Evolutionary conservation across 257 asterid genomes (phyloP).

Genomic region (Solanum bulbocastanum): DNA sequence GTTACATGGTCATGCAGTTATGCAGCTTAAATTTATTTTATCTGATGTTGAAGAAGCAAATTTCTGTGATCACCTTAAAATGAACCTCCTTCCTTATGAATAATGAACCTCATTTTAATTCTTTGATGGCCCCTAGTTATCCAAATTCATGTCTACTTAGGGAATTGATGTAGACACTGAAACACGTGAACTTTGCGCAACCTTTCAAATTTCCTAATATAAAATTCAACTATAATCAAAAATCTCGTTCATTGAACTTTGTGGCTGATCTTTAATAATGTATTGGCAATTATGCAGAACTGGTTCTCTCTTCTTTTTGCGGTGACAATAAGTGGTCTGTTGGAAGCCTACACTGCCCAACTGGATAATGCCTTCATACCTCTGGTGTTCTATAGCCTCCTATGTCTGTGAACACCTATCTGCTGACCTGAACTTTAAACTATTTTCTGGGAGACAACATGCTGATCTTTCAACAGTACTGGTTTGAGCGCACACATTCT

Average conservation of each 20-base stretch:
- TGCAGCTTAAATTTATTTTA: not conserved
- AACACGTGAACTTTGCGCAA: not conserved
- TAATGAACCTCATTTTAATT: not conserved
- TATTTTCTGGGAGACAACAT: not conserved
- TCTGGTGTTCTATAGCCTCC: conserved; percentile 83
- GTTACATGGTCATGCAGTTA: not conserved
- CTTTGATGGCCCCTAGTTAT: not conserved
- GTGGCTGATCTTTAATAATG: conserved; percentile 1
- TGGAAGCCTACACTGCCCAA: conserved; percentile 97
- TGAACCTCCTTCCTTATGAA: not conserved
- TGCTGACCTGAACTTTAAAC: not conserved
- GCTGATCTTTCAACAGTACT: not conserved
- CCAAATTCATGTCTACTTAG: not conserved
- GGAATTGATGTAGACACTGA: not conserved
- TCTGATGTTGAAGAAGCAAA: not conserved
- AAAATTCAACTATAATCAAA: not conserved
- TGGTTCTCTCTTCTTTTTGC: conserved; percentile 80
- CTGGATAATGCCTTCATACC: conserved; percentile 98
- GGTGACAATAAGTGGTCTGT: conserved; percentile 62
- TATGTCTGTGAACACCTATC: conserved; percentile 44
- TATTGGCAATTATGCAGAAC: conserved; percentile 44
- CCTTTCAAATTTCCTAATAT: not conserved
- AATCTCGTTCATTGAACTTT: not conserved
- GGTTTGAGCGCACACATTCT: not conserved
- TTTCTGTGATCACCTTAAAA: not conserved